phyloP scores from a whole-genome alignment of 129 eudicot species.

The Escallonia rubra region DNA sequence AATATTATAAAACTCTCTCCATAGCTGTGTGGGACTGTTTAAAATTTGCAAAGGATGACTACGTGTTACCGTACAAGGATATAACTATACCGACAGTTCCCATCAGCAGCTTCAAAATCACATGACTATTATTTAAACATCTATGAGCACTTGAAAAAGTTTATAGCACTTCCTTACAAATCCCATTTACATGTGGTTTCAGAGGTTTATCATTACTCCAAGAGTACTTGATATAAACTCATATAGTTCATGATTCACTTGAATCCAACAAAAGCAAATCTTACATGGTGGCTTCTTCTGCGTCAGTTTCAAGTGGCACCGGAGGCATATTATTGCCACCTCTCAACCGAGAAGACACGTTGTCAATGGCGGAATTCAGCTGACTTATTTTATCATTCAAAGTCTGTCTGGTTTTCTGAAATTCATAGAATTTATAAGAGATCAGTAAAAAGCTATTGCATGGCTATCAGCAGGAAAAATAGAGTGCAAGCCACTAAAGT shows the following conservation, averaged over 20 bases:
- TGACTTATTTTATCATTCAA: constrained; percentile 77
- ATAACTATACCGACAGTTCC: no score
- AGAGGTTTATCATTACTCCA: neutral
- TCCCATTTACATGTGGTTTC: neutral
- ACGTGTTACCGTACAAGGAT: no score
- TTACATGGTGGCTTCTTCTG: constrained; percentile 67
- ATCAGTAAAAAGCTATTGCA: neutral
- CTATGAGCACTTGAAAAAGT: neutral
- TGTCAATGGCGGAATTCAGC: constrained; percentile 89
- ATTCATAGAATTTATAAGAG: constrained; percentile 1
- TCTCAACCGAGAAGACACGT: constrained; percentile 66
- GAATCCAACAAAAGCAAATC: constrained; percentile 5
- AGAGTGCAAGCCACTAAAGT: neutral
- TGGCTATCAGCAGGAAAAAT: neutral
- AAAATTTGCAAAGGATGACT: no score
- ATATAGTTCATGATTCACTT: neutral
- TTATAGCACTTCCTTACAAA: neutral
- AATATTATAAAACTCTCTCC: no score
- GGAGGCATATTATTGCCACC: constrained; percentile 58
- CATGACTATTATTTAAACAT: no score
- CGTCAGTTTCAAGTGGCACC: constrained; percentile 59
- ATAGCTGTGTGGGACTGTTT: no score
- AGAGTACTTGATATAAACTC: neutral
- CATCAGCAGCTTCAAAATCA: no score
- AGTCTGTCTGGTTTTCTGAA: constrained; percentile 76